Evolutionary conservation across 192 early-diverging fungal species (phyloP), one percentile per base, ranked within the genome.

Genomic region (Coemansia sp.): DNA sequence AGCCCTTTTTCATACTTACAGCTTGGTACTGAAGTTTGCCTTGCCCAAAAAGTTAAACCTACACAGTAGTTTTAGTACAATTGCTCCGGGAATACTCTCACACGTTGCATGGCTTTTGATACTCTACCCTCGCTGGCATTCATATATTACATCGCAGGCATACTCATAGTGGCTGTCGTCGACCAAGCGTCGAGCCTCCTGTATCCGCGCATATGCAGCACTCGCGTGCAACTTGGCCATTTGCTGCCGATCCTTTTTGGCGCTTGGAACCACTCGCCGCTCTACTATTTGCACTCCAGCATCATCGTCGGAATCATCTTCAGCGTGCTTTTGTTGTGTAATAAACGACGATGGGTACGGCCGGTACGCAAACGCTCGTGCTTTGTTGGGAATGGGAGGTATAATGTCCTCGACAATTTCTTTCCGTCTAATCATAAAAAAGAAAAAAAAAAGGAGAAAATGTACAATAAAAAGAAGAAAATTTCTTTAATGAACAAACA

Each of bases 1-100:
- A 30, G 45, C 37, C 23, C 14, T 63, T 65, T 68, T 62, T 60
- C 67, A 69, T 76, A 70, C 73, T 70, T 69, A 70, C 73, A 76
- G 47, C 21, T 76, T 76, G 2, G 73, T 45, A 56, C 73, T 76
- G 32, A 70, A 76, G 26, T 63, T 70, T 3, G 73, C 73, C 52
- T 69, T 66, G 47, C 73, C 73, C 34, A 76, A 46, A 56, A 76
- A 66, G 52, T 76, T 76, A 46, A 76, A 70, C 59, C 73, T 76
- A 76, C 46, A 47, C 23, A 11, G 5, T 3, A 5, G 17, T 1
- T 3, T 26, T 26, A 26, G 23, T 4, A 26, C 23, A 3, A 26
- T 26, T 26, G 23, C 23, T 26, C 4, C 4, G 23, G 4, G 23
- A 1, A 1, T 26, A 26, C 23, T 26, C 23, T 3, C 23, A 26